Percentiles rank a stretch among this genome's conserved stretches.
Evolutionary conservation across 2,329 filamentous ascomycete species (phyloP).

Genomic region (Aspergillaceae sp.): DNA sequence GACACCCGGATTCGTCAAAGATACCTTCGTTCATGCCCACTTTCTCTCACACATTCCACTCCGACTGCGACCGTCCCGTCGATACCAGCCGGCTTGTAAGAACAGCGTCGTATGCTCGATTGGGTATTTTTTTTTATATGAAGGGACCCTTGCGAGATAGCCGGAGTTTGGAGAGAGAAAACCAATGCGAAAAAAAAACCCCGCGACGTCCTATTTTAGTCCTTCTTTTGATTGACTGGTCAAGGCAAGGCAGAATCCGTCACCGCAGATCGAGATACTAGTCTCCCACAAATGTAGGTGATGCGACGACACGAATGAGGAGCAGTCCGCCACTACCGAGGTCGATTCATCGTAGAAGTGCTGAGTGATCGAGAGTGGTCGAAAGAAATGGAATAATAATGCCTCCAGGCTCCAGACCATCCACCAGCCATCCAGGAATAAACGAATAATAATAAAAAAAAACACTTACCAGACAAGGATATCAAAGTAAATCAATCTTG

Average conservation of each 20-base stretch:
- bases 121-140: background rate
- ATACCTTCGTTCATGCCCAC: background rate
- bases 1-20: constrained; percentile 13
- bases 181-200: background rate
- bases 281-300: background rate
- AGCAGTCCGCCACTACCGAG: too few species aligned
- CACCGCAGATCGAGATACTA: background rate
- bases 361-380: too few species aligned
- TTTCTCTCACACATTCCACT: background rate
- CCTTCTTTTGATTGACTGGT: background rate
- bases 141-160: background rate
- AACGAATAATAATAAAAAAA: background rate
- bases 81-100: constrained; percentile 2
- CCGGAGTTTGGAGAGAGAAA: too few species aligned
- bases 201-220: background rate
- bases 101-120: constrained; percentile 3
- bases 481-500: constrained; percentile 11
- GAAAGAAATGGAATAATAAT: background rate
- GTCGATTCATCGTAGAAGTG: too few species aligned
- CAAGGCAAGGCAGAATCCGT: constrained; percentile 1
- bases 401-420: background rate
- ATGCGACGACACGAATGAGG: too few species aligned
- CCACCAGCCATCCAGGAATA: background rate
- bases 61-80: constrained; percentile 14
- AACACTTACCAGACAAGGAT: constrained; percentile 14